Evolutionary conservation across 1,139 yeast species (phyloP).

Genomic region (Geotrichum citri-aurantii): DNA sequence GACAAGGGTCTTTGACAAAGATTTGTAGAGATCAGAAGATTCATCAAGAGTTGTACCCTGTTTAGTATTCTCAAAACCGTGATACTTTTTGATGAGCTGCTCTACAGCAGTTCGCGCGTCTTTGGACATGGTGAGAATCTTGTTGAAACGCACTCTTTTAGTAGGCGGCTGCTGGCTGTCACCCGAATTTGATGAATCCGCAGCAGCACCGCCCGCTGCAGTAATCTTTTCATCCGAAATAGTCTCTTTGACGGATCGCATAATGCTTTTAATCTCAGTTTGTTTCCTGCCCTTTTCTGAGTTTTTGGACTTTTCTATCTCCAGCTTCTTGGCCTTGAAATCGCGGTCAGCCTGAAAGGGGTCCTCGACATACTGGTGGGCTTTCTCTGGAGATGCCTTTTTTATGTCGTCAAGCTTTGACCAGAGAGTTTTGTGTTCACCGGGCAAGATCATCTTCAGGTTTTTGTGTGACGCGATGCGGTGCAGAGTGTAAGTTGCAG

Average conservation of each 20-base stretch:
- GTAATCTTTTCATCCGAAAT: conserved; percentile 4
- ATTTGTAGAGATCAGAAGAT: conserved; percentile 2
- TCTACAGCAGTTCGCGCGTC: conserved; percentile 32
- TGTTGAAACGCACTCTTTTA: conserved; percentile 27
- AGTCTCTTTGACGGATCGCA: conserved; percentile 19
- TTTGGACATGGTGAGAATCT: conserved; percentile 33
- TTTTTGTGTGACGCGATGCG: conserved; percentile 76
- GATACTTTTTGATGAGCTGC: conserved; percentile 28
- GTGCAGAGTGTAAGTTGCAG: conserved; percentile 83
- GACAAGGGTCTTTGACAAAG: conserved; percentile 29
- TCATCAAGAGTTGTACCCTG: conserved; percentile 5
- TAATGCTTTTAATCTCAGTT: conserved; percentile 18
- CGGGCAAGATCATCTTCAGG: conserved; percentile 80
- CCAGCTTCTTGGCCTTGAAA: conserved; percentile 29
- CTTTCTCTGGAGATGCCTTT: conserved; percentile 22
- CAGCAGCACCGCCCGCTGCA: conserved; percentile 7
- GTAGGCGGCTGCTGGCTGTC: background rate
- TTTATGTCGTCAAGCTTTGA: conserved; percentile 54
- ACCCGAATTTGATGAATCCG: conserved; percentile 14
- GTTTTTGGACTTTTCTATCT: conserved; percentile 17
- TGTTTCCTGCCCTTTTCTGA: conserved; percentile 20
- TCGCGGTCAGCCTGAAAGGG: conserved; percentile 65
- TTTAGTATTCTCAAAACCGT: conserved; percentile 26
- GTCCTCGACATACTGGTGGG: conserved; percentile 49
- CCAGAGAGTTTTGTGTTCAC: conserved; percentile 78